Evolutionary conservation across 1,139 yeast genomes (phyloP).

Genomic region (Candida sp.): DNA sequence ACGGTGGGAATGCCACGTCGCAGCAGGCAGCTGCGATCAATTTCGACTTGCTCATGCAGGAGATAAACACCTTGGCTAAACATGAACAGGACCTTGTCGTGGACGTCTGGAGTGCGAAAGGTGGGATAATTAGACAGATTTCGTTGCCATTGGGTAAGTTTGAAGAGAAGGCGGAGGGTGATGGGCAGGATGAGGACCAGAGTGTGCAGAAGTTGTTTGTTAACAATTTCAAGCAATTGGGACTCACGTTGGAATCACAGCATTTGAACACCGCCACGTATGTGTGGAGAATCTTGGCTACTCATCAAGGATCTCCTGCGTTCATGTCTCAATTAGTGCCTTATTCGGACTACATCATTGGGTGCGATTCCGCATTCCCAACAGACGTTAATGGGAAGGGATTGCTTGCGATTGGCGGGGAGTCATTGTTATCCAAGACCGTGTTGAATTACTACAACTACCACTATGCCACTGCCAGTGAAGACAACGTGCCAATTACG

Average conservation of each 20-base stretch:
- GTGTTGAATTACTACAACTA: constrained; percentile 60
- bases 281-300: constrained; percentile 86
- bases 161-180: constrained; percentile 10
- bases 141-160: constrained; percentile 41
- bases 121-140: constrained; percentile 67
- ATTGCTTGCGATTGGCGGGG: constrained; percentile 84
- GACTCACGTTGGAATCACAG: constrained; percentile 76
- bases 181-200: constrained; percentile 8
- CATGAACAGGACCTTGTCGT: constrained; percentile 49
- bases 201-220: constrained; percentile 20
- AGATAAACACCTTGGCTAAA: constrained; percentile 36
- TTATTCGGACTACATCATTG: constrained; percentile 87
- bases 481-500: constrained; percentile 45
- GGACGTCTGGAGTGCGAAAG: constrained; percentile 90
- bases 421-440: constrained; percentile 73
- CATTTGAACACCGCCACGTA: constrained; percentile 78
- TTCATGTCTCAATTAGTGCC: constrained; percentile 83
- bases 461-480: constrained; percentile 39
- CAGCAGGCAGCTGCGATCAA: constrained; percentile 45
- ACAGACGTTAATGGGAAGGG: constrained; percentile 59
- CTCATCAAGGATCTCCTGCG: constrained; percentile 85
- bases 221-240: constrained; percentile 45
- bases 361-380: constrained; percentile 66
- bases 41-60: constrained; percentile 37
- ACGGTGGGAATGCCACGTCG: constrained; percentile 37